These are phyloP conservation scores for Pseudoturritis turrita DNA, from an alignment of 345 rosid species.

Conservation along the genomic window DNA sequence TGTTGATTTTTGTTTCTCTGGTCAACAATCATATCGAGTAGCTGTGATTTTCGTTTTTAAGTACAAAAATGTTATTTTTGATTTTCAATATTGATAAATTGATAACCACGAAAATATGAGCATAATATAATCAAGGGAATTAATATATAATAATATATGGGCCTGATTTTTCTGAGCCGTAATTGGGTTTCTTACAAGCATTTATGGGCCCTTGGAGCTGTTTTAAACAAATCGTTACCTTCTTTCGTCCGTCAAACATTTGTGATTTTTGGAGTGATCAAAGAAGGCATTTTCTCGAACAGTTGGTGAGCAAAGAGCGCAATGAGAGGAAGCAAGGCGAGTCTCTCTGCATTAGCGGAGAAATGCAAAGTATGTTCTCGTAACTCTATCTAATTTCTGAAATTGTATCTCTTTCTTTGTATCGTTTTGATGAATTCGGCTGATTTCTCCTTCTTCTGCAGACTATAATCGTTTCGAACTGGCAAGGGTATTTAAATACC, in stretches of 20 bases:
- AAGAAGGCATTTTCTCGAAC: conserved; percentile 50
- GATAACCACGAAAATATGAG: too few species aligned
- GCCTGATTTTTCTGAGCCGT: neutral
- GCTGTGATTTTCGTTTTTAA: neutral
- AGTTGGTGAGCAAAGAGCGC: conserved; percentile 30
- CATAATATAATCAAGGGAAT: too few species aligned
- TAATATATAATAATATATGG: neutral
- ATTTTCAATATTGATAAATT: too few species aligned
- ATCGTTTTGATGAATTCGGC: neutral
- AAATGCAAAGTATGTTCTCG: conserved; percentile 61
- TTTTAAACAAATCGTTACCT: neutral
- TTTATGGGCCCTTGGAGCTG: neutral
- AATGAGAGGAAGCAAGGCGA: conserved; percentile 52
- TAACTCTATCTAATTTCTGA: neutral
- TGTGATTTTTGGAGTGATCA: neutral
- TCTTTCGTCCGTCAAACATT: neutral
- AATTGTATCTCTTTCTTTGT: neutral
- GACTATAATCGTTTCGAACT: conserved; percentile 75
- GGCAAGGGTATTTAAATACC: conserved; percentile 74
- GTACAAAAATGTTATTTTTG: neutral
- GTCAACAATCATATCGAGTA: neutral
- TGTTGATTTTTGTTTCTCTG: neutral
- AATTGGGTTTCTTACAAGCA: neutral
- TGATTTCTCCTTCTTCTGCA: conserved; percentile 29
- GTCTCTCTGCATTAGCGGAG: conserved; percentile 48